Base-by-base conservation (phyloP, 768 basidiomycete species). In the Lactarius tabidus region DNA sequence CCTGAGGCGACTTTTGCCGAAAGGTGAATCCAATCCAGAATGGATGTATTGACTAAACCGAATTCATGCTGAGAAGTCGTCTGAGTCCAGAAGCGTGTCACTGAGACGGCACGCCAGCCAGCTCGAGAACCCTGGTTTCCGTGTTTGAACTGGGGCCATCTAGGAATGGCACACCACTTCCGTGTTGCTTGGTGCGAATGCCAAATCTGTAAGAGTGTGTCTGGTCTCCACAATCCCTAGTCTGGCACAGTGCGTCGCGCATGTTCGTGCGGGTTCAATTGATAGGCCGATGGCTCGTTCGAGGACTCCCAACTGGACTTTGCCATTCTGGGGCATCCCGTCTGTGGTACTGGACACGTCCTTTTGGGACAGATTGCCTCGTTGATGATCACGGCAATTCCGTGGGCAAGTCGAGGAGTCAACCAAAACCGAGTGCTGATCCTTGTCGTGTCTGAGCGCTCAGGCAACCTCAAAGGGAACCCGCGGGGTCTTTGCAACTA, bases 401-500 rank as follows among this genome's bases (percentile, higher is more conserved):
- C 48, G 45, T 60, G 35, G 31, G 54, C 59, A 48, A 38, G 59
- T 57, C 20, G 56, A 58, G 43, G 56, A 28, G 29, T 48, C 31
- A 51, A 59, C 39, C 53, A 52, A 59, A 45, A 54, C 10, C 6
- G 33, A 52, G 39, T 66, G 65, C 60, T 57, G 60, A 62, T 66
- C 65, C 36, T 23, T 57, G 65, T 57, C 38, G 60, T 58, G 48
- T 57, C 60, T 53, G 56, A 53, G 65, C 65, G 65, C 33, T 43
- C 51, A 41, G 51, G 55, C 43, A 26, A 29, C 54, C 54, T 38
- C 56, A 66, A 53, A 8, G 48, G 57, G 60, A 62, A 58, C 38
- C 60, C 60, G 65, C 60, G 65, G 65, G 48, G 60, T 62, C 65
- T 66, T 57, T 36, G 9, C 48, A 62, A 43, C 41, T 23, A 53